These are phyloP conservation scores for Globisporangium nodosum DNA, from an alignment of 352 stramenopile species.

Conservation along the genomic window DNA sequence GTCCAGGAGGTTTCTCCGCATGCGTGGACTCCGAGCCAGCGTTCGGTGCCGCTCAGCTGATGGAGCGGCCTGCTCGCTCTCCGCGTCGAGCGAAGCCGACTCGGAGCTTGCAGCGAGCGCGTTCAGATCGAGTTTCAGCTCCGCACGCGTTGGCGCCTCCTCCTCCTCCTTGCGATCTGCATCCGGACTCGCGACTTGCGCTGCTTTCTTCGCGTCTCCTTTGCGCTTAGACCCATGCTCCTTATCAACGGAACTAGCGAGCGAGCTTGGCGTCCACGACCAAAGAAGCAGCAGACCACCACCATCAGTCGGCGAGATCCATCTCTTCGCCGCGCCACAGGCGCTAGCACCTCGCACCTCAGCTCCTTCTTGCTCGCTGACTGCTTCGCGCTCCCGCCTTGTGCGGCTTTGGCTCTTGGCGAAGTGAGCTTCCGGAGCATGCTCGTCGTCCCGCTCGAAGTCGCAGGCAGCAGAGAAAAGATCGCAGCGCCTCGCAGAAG, in stretches of 20 bases:
- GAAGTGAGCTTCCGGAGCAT: constrained; percentile 53
- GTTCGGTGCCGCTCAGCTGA: constrained; percentile 1
- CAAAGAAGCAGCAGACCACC: neutral
- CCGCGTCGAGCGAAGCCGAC: neutral
- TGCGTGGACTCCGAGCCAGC: constrained; percentile 7
- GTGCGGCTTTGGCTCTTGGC: constrained; percentile 15
- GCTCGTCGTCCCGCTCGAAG: neutral
- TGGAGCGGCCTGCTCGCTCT: neutral
- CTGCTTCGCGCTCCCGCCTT: neutral
- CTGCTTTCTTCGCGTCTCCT: neutral
- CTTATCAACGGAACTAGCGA: neutral
- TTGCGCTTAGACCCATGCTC: neutral
- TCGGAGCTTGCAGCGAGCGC: neutral
- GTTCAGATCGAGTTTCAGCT: constrained; percentile 5
- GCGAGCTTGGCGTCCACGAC: neutral
- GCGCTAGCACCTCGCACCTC: neutral
- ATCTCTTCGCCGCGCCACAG: neutral
- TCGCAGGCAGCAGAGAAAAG: neutral
- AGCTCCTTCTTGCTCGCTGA: neutral
- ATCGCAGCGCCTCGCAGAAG: neutral
- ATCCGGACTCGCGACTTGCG: neutral
- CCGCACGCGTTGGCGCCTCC: neutral
- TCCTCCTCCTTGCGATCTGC: neutral
- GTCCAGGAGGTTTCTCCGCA: constrained; percentile 1
- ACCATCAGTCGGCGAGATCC: neutral